Percentiles rank a stretch among this genome's conserved stretches.
phyloP scores from a whole-genome alignment of 2,329 filamentous ascomycete species.

The Davidsoniella neocaledoniae region DNA sequence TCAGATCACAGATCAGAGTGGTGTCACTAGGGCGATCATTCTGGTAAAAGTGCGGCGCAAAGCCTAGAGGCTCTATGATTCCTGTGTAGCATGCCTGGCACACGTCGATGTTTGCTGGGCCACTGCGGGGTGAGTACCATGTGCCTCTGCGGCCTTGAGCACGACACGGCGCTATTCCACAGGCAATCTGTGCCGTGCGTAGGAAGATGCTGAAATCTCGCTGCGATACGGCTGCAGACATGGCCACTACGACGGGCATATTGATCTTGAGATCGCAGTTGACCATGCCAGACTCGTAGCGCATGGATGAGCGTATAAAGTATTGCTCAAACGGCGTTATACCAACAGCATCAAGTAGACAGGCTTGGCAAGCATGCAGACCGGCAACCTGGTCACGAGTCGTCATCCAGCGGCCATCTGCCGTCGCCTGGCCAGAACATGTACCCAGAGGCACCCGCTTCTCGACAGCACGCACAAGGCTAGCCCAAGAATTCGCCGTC shows the following conservation, averaged over 20 bases:
- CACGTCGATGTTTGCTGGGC: constrained; percentile 16
- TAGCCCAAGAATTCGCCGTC: constrained; percentile 18
- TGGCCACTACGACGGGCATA: constrained; percentile 16
- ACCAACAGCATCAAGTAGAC: constrained; percentile 21
- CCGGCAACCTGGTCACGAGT: constrained; percentile 16
- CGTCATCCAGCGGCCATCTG: constrained; percentile 1
- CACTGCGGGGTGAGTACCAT: constrained; percentile 19
- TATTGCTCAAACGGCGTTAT: constrained; percentile 17
- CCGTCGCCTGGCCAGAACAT: neutral
- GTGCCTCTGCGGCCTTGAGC: constrained; percentile 18
- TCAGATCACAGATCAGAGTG: constrained; percentile 19
- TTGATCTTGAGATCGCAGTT: constrained; percentile 17
- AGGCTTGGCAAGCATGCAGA: constrained; percentile 20
- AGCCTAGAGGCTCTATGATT: constrained; percentile 16
- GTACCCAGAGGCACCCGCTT: neutral
- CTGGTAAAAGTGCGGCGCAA: constrained; percentile 18
- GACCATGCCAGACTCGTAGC: neutral
- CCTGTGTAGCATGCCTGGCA: constrained; percentile 22
- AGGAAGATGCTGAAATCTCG: constrained; percentile 18
- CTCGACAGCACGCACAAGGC: constrained; percentile 16
- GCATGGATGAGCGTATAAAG: constrained; percentile 16
- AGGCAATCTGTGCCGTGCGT: constrained; percentile 16
- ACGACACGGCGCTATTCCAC: constrained; percentile 17
- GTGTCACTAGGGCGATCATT: constrained; percentile 13
- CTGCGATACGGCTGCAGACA: constrained; percentile 16